These are phyloP conservation scores for Penicillium arizonense DNA, from an alignment of 495 filamentous ascomycete species.

Conservation along the genomic window DNA sequence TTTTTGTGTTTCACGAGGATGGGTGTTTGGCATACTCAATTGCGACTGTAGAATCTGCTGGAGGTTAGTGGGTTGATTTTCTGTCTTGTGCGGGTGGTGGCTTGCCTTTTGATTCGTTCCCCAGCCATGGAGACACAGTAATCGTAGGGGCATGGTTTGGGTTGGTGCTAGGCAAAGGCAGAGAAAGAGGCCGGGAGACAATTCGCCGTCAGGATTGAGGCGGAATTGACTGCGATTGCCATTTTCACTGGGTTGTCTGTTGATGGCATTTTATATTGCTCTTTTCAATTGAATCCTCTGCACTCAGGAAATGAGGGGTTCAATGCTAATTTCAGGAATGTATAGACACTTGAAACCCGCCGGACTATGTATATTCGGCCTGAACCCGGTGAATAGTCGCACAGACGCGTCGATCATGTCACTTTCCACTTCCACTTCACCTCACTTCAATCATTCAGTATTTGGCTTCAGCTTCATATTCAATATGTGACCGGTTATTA, in stretches of 20 bases:
- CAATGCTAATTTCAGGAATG: background rate
- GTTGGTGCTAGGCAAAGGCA: background rate
- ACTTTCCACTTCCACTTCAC: background rate
- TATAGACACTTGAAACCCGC: constrained; percentile 2
- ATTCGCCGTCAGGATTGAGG: background rate
- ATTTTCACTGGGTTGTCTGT: background rate
- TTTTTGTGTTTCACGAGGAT: background rate
- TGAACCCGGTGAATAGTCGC: background rate
- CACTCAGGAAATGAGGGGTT: background rate
- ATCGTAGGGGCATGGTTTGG: constrained; percentile 22
- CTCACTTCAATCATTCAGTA: background rate
- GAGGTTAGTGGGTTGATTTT: background rate
- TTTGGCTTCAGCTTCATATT: too few relatives aligned
- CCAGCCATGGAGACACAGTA: constrained; percentile 34
- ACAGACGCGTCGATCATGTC: constrained; percentile 2
- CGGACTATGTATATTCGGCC: background rate
- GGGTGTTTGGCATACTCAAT: constrained; percentile 17
- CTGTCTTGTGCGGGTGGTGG: background rate
- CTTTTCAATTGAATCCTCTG: background rate
- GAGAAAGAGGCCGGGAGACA: background rate
- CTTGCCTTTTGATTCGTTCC: constrained; percentile 30
- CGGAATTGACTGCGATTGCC: background rate
- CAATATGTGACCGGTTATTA: too few relatives aligned
- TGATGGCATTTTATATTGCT: constrained; percentile 11
- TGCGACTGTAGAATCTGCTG: constrained; percentile 28